Evolutionary conservation across 257 asterid species (phyloP).

Genomic region (Phtheirospermum japonicum): DNA sequence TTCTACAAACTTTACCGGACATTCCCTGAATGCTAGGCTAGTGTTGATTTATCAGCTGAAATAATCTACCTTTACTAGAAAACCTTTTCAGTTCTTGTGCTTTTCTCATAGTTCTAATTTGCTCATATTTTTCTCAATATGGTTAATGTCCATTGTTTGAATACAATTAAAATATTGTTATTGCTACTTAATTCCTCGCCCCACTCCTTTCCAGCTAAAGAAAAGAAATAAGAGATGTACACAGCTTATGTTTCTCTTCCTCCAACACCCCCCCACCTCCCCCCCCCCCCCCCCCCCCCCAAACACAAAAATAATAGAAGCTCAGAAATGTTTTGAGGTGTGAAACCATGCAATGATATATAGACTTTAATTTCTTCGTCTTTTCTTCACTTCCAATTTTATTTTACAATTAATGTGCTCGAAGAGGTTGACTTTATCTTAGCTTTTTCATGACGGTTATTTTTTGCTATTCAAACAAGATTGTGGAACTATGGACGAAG

Average conservation of each 20-base stretch:
- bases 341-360: background rate
- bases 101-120: background rate
- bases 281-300: no score
- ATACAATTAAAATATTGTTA: no score
- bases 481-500: constrained; percentile 97
- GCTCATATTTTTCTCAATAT: background rate
- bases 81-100: background rate
- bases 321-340: background rate
- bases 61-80: constrained; percentile 11
- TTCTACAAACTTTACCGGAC: no score
- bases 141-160: background rate
- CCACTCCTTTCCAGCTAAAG: no score
- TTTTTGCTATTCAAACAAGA: constrained; percentile 42
- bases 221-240: no score
- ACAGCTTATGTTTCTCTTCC: no score
- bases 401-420: background rate
- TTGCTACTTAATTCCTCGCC: no score
- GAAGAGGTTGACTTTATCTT: background rate
- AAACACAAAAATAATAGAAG: no score
- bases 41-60: background rate
- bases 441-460: no score
- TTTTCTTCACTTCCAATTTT: background rate
- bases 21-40: background rate
- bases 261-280: no score
- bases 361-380: background rate